phyloP scores from a whole-genome alignment of 2,329 filamentous ascomycete genomes.

The Keithomyces neogunnii region DNA sequence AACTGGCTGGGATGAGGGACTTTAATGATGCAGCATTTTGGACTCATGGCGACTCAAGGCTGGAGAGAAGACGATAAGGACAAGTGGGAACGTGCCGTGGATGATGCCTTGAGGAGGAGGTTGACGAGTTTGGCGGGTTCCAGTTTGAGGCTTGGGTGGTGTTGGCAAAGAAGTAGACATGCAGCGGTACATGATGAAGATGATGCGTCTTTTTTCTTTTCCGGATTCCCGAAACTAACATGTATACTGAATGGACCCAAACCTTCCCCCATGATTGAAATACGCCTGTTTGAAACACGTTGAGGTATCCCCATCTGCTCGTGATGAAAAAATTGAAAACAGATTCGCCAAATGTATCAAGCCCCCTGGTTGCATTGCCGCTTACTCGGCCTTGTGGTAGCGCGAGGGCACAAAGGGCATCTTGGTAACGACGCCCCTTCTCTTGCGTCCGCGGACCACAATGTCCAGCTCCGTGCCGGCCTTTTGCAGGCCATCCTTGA shows the following conservation, averaged over 20 bases:
- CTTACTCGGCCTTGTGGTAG: constrained; percentile 43
- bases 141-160: constrained; percentile 1
- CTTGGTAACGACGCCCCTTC: constrained; percentile 68
- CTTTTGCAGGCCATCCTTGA: constrained; percentile 76
- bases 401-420: constrained; percentile 83
- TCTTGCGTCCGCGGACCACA: constrained; percentile 65
- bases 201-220: no score
- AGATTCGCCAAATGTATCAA: no score
- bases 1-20: no score
- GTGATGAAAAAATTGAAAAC: constrained; percentile 10
- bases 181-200: no score
- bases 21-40: no score
- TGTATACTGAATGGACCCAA: no score
- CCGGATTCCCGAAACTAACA: no score
- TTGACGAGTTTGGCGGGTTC: neutral
- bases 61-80: neutral
- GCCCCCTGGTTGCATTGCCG: no score
- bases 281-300: constrained; percentile 9
- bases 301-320: constrained; percentile 10
- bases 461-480: constrained; percentile 73
- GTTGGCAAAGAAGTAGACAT: neutral
- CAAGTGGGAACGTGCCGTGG: neutral
- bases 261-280: neutral
- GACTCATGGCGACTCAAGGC: no score
- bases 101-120: no score